These are phyloP conservation scores for Paraglomus brasilianum DNA, from an alignment of 192 early-diverging fungal species.

Conservation along the genomic window DNA sequence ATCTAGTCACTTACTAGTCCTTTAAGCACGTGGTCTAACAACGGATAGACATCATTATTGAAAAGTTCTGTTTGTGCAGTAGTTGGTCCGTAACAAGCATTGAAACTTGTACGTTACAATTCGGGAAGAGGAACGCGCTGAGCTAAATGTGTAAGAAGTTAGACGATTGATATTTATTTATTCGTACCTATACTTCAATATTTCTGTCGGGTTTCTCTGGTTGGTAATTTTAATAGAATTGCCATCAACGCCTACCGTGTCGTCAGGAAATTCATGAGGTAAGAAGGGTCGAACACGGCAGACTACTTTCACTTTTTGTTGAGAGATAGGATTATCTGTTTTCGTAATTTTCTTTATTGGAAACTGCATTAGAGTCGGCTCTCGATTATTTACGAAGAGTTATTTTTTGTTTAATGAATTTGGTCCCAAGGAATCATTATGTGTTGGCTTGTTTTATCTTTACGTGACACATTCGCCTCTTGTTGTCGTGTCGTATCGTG, in stretches of 20 bases:
- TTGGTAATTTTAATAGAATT: slow-evolving; percentile 52
- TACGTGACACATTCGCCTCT: no score
- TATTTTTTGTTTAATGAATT: no score
- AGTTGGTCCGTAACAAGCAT: slow-evolving; percentile 49
- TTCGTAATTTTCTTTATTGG: background rate
- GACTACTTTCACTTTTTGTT: slow-evolving; percentile 56
- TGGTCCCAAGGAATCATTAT: no score
- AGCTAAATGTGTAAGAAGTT: background rate
- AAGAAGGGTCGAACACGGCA: slow-evolving; percentile 64
- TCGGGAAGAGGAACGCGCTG: no score
- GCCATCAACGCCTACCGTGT: slow-evolving; percentile 40
- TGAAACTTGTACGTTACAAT: slow-evolving; percentile 39
- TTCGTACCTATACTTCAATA: slow-evolving; percentile 37
- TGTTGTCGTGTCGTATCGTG: no score
- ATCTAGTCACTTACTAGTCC: slow-evolving; percentile 38
- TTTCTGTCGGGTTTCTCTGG: slow-evolving; percentile 51
- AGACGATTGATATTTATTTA: slow-evolving; percentile 1
- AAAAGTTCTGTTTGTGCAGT: slow-evolving; percentile 50
- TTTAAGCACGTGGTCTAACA: slow-evolving; percentile 54
- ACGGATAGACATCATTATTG: slow-evolving; percentile 52
- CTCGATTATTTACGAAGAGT: no score
- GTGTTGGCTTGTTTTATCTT: no score
- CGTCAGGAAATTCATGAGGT: slow-evolving; percentile 50
- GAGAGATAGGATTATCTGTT: background rate
- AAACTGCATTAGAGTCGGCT: no score